Base-by-base conservation (phyloP, 164 flowering plant species). In the Aristolochia fimbriata region DNA sequence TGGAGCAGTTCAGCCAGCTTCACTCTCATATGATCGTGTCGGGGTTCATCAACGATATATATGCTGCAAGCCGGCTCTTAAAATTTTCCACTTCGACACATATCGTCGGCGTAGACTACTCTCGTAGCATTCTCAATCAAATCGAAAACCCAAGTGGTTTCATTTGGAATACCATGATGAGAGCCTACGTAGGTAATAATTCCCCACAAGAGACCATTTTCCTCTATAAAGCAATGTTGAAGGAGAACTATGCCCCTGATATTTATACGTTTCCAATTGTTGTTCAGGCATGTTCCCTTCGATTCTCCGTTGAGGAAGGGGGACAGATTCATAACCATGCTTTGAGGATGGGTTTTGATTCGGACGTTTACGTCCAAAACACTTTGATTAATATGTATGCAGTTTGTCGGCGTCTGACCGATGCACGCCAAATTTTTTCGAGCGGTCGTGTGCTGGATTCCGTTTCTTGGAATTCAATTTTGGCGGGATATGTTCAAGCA, bases 381-480 rank as follows among this genome's bases (percentile, higher is more conserved):
- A 76, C 75, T 14, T 63, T 71, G 74, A 73, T 78, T 15, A 66
- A 62, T 27, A 71, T 78, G 79, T 78, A 78, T 59, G 57, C 60
- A 56, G 79, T 68, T 14, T 76, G 77, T 69, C 70, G 72, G 62
- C 51, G 65, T 24, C 6, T 78, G 47, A 33, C 27, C 3, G 68
- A 69, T 64, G 75, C 82, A 1, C 62, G 79, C 47, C 59, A 46
- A 61, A 16, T 76, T 66, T 78, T 78, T 50, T 79, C 75, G 62
- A 66, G 20, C 55, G 71, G 73, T 57, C 41, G 51, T 48, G 67
- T 61, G n/a, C 16, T 61, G 60, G 79, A 76, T 57, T 55, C 56
- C 17, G 77, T 76, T 59, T 78, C 82, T 1, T 78, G 79, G 82
- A 76, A 75, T 56, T 63, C 79, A 1, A 69, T 76, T 20, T 60